phyloP scores from a whole-genome alignment of 768 basidiomycete genomes.

The Russula emetica region DNA sequence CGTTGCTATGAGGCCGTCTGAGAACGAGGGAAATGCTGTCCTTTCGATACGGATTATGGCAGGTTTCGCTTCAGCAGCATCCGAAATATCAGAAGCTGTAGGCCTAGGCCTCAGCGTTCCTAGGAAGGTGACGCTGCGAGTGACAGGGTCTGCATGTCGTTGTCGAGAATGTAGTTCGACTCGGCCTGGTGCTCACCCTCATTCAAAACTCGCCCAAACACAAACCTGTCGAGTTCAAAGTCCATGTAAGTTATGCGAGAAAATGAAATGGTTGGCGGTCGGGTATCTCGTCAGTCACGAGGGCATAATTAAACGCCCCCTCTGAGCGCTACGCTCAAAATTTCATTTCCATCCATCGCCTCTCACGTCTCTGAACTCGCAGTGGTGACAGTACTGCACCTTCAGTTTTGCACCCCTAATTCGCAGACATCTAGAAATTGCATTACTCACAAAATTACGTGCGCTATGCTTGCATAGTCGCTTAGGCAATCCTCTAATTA shows the following conservation, averaged over 20 bases:
- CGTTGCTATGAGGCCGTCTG: constrained; percentile 38
- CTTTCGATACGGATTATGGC: constrained; percentile 79
- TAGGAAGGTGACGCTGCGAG: constrained; percentile 19
- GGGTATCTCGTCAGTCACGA: too few relatives aligned
- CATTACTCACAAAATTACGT: constrained; percentile 23
- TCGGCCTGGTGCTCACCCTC: constrained; percentile 27
- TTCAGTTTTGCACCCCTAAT: background rate
- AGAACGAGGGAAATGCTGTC: constrained; percentile 56
- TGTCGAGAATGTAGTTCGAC: background rate
- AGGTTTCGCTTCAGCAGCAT: constrained; percentile 20
- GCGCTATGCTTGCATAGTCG: constrained; percentile 30
- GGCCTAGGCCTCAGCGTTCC: constrained; percentile 1
- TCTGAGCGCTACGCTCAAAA: too few relatives aligned
- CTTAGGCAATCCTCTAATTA: constrained; percentile 13
- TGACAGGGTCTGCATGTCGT: constrained; percentile 16
- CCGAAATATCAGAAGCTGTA: background rate
- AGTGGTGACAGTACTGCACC: background rate
- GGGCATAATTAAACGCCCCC: too few relatives aligned
- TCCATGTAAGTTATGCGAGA: constrained; percentile 5
- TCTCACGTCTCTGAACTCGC: background rate
- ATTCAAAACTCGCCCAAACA: constrained; percentile 22
- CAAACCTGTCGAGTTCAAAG: constrained; percentile 22
- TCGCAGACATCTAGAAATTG: constrained; percentile 15
- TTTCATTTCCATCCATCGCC: background rate
- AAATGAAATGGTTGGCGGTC: too few relatives aligned